Base-by-base conservation (phyloP, 2,329 filamentous ascomycete species). In the Paraphoma sp. region DNA sequence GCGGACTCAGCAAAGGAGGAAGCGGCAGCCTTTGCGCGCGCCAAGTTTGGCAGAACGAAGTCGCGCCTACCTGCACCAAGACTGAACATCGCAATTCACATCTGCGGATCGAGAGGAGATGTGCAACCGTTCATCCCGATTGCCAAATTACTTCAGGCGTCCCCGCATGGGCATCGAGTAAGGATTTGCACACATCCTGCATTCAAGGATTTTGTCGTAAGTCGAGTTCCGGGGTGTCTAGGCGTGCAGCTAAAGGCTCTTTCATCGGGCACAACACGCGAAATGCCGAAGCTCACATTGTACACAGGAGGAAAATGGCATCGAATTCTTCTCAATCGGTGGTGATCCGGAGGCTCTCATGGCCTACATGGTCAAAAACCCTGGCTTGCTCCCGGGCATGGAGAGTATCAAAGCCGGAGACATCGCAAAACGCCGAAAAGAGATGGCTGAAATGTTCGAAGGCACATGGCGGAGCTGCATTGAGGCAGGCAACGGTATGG, bases 91-190 rank as follows among this genome's bases (percentile, higher is more conserved):
- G 82, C 85, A 1, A 84, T 86, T 50, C 83, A 85, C 47, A 81
- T 85, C 6, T 83, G 85, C 1, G 81, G 81, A 8, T 80, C 77
- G 3, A 76, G 81, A 49, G 84, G 84, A 6, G 84, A 86, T 65
- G 82, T 86, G 2, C 86, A 88, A 54, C 85, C 85, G 0, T 87
- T 88, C 54, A 76, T 88, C 49, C 83, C 85, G 0, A 77, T 88
- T 3, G 86, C 83, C 0, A 81, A 78, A 40, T 76, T 81, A n/a
- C 68, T 87, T 0, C 74, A 68, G 23, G 56, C 53, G 17, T 45
- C 54, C 4, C 56, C 61, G 5, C 61, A 70, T 49, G 57, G 60
- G 5, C 71, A 73, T 47, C 56, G 71, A 43, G 68, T 73, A 31
- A 62, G 71, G 16, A 59, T 73, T 29, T 70, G 69, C 47, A 73